A percentile compares a stretch with the other conserved stretches of the same genome.
phyloP scores from a whole-genome alignment of 768 basidiomycete genomes.

The Mycena metata region DNA sequence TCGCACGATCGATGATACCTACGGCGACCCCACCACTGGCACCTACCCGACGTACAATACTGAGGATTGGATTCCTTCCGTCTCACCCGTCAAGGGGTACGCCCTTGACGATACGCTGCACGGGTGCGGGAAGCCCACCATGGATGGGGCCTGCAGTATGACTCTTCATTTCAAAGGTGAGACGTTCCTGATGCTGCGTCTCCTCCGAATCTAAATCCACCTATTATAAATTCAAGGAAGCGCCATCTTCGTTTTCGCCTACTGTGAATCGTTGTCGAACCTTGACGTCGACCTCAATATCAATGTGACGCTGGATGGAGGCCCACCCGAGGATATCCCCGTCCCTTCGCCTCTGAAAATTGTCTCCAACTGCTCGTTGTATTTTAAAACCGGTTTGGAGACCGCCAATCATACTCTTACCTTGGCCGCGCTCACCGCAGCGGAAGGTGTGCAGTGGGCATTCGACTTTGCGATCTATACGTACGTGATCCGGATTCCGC shows the following conservation, averaged over 20 bases:
- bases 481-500: conserved; percentile 8
- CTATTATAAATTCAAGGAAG: conserved; percentile 25
- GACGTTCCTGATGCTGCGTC: conserved; percentile 19
- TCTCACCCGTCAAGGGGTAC: conserved; percentile 9
- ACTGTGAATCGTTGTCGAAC: conserved; percentile 23
- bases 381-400: conserved; percentile 26
- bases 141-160: conserved; percentile 23
- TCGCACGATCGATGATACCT: conserved; percentile 29
- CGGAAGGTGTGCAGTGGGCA: conserved; percentile 13
- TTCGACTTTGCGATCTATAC: conserved; percentile 29
- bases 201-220: conserved; percentile 15
- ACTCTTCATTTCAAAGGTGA: conserved; percentile 26
- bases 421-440: conserved; percentile 13
- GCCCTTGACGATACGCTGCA: conserved; percentile 26
- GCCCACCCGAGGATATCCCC: conserved; percentile 8
- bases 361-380: conserved; percentile 21
- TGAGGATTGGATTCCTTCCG: conserved; percentile 21
- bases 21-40: conserved; percentile 24
- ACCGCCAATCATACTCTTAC: conserved; percentile 22
- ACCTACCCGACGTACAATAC: conserved; percentile 21
- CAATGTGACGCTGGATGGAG: conserved; percentile 26
- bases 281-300: conserved; percentile 22
- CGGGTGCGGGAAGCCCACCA: conserved; percentile 22
- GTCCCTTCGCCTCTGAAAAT: conserved; percentile 15
- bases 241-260: conserved; percentile 28